phyloP scores from a whole-genome alignment of 345 rosid species.

The Toxicodendron radicans region DNA sequence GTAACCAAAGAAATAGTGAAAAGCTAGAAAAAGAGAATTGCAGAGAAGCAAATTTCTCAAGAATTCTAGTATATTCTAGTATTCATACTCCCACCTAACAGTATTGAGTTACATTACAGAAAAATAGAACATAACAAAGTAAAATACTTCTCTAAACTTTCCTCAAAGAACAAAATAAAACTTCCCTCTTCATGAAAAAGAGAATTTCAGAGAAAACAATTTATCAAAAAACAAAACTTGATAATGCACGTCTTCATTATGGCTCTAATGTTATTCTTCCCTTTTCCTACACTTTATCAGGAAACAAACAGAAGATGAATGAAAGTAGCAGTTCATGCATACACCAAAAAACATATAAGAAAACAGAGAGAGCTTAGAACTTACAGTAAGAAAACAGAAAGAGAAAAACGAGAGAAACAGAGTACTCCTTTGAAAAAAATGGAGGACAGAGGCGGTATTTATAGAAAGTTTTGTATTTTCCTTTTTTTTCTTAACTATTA shows the following conservation, averaged over 20 bases:
- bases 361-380: neutral
- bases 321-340: neutral
- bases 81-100: neutral
- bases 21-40: neutral
- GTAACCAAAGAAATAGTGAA: neutral
- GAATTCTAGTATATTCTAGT: too few relatives aligned
- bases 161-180: neutral
- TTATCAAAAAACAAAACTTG: neutral
- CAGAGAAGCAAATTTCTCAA: neutral
- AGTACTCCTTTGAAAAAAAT: neutral
- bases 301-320: slow-evolving; percentile 2
- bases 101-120: neutral
- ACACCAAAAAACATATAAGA: neutral
- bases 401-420: neutral
- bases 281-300: slow-evolving; percentile 6
- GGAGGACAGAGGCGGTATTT: slow-evolving; percentile 8
- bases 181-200: neutral
- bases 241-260: neutral
- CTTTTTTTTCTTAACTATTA: too few relatives aligned
- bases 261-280: neutral
- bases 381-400: slow-evolving; percentile 6
- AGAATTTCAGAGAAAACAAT: neutral
- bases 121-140: too few relatives aligned
- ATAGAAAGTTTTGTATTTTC: slow-evolving; percentile 5
- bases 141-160: neutral